These are phyloP conservation scores for Xerocomus minutiporus DNA, from an alignment of 1,284 basidiomycete species.

Conservation along the genomic window DNA sequence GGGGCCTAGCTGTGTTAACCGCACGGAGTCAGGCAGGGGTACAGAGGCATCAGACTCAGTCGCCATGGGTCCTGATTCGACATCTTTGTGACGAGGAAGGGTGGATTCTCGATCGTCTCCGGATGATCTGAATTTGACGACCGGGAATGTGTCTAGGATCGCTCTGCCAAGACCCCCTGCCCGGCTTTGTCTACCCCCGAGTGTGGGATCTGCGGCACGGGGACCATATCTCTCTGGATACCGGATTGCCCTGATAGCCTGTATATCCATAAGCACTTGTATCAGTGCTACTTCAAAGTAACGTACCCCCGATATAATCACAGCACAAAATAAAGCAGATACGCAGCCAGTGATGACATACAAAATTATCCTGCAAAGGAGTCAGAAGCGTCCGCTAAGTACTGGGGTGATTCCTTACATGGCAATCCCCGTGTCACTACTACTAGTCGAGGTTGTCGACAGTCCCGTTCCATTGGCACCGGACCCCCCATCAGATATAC, in stretches of 20 bases:
- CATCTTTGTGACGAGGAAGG: conserved; percentile 29
- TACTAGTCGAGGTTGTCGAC: conserved; percentile 9
- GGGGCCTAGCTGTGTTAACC: conserved; percentile 8
- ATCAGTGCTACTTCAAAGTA: neutral
- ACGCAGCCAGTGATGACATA: conserved; percentile 85
- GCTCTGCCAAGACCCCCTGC: conserved; percentile 81
- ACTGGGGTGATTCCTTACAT: conserved; percentile 44
- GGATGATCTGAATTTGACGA: conserved; percentile 73
- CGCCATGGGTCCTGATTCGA: conserved; percentile 25
- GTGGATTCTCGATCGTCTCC: conserved; percentile 9
- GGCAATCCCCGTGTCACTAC: conserved; percentile 60
- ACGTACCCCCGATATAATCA: conserved; percentile 77
- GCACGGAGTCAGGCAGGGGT: conserved; percentile 9
- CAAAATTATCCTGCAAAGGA: conserved; percentile 65
- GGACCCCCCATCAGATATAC: conserved; percentile 17
- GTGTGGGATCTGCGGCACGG: conserved; percentile 43
- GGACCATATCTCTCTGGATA: conserved; percentile 92
- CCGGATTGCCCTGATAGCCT: conserved; percentile 79
- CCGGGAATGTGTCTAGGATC: conserved; percentile 89
- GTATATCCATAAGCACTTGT: conserved; percentile 7
- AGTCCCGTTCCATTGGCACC: conserved; percentile 13
- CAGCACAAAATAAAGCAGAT: conserved; percentile 73
- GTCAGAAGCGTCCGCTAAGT: conserved; percentile 1
- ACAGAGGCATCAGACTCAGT: neutral
- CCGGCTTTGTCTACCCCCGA: conserved; percentile 59